phyloP scores from a whole-genome alignment of 805 yeast species.

The Spathaspora sp. region DNA sequence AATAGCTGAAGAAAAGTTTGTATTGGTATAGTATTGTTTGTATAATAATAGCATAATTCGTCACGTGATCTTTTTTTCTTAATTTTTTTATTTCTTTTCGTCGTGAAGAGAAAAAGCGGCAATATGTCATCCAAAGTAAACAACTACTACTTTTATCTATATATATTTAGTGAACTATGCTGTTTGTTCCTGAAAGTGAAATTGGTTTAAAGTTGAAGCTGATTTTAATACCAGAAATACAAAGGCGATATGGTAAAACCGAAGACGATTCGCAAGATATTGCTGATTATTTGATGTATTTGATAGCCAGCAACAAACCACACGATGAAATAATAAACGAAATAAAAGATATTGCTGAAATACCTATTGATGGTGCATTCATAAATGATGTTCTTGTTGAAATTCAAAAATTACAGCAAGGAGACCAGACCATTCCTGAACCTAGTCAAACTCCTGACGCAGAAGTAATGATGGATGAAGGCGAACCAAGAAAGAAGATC shows the following conservation, averaged over 20 bases:
- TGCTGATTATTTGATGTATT: constrained; percentile 70
- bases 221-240: constrained; percentile 32
- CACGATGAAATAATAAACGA: constrained; percentile 60
- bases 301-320: constrained; percentile 65
- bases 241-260: constrained; percentile 25
- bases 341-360: constrained; percentile 57
- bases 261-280: constrained; percentile 49
- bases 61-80: not conserved
- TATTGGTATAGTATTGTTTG: constrained; percentile 29
- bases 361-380: constrained; percentile 54
- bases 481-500: not conserved
- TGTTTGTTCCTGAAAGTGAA: constrained; percentile 38
- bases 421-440: constrained; percentile 5
- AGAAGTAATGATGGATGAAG: not conserved
- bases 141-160: not conserved
- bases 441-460: constrained; percentile 6
- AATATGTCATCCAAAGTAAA: not conserved
- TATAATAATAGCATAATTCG: not conserved
- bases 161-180: constrained; percentile 11
- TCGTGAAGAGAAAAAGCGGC: not conserved
- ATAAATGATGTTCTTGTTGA: constrained; percentile 57
- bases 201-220: constrained; percentile 34
- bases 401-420: constrained; percentile 34
- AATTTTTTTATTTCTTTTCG: not conserved
- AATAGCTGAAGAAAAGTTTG: constrained; percentile 59